phyloP scores from a whole-genome alignment of 2,329 filamentous ascomycete genomes.

The Verticillium nonalfalfae region DNA sequence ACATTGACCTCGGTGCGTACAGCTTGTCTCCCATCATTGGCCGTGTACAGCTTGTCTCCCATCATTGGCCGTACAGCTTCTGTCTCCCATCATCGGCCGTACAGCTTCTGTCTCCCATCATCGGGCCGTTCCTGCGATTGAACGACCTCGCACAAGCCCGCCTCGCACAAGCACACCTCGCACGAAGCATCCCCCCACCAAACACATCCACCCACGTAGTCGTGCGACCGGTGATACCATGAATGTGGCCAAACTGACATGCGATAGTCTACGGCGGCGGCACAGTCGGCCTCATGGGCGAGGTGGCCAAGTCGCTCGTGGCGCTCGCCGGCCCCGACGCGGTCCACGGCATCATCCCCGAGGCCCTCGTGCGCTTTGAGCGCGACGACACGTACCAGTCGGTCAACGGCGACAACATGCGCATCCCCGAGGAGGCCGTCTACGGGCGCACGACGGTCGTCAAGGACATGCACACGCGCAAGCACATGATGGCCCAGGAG shows the following conservation, averaged over 20 bases:
- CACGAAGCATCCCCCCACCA: not conserved
- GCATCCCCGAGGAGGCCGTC: slow-evolving; percentile 54
- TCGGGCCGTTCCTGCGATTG: not conserved
- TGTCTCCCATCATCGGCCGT: no score
- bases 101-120: no score
- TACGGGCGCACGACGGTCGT: slow-evolving; percentile 88
- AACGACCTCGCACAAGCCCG: no score
- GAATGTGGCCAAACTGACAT: not conserved
- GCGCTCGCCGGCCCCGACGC: slow-evolving; percentile 70
- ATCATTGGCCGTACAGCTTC: no score
- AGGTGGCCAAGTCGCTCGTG: slow-evolving; percentile 81
- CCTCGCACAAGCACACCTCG: not conserved
- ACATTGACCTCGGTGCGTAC: slow-evolving; percentile 65
- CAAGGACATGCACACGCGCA: slow-evolving; percentile 92
- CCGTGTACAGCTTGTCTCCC: no score
- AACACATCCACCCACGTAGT: not conserved
- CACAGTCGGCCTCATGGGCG: slow-evolving; percentile 92
- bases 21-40: not conserved
- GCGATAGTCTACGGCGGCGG: slow-evolving; percentile 81
- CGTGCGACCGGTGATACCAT: not conserved
- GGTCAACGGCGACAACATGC: slow-evolving; percentile 39
- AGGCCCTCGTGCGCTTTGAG: slow-evolving; percentile 75
- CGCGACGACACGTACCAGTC: slow-evolving; percentile 52
- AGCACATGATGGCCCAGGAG: slow-evolving; percentile 86
- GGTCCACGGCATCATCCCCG: slow-evolving; percentile 92